phyloP scores from a whole-genome alignment of 2,329 filamentous ascomycete species.

The Pezicula neosporulosa region DNA sequence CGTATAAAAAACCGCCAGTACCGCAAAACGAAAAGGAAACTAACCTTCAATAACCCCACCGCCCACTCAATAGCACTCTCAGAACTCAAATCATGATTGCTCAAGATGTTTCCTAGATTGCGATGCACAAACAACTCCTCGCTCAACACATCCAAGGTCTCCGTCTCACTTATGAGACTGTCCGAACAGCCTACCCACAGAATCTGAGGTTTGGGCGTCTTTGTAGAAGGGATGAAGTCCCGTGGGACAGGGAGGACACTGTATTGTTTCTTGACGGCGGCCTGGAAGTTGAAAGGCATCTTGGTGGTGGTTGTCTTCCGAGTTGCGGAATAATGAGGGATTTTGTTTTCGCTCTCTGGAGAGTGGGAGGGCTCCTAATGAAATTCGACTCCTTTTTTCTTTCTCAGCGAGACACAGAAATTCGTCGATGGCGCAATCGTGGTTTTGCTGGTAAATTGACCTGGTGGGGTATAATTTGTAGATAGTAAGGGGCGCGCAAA shows the following conservation, averaged over 20 bases:
- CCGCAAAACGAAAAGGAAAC: not conserved
- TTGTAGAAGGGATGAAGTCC: not conserved
- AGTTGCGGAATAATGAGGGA: not conserved
- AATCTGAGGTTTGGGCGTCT: not conserved
- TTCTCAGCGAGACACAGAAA: too few species aligned
- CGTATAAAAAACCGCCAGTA: not conserved
- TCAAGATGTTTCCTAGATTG: conserved; percentile 63
- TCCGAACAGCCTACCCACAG: conserved; percentile 6
- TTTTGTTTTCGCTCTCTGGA: not conserved
- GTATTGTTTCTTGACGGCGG: not conserved
- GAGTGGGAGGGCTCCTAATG: not conserved
- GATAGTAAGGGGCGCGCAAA: too few species aligned
- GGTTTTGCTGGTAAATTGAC: too few species aligned
- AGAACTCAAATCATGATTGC: conserved; percentile 55
- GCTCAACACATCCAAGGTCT: not conserved
- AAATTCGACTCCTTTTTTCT: too few species aligned
- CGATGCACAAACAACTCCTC: conserved; percentile 4
- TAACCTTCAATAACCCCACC: conserved; percentile 56
- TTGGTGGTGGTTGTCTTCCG: not conserved
- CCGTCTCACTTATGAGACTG: conserved; percentile 1
- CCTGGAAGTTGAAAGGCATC: not conserved
- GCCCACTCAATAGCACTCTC: conserved; percentile 62
- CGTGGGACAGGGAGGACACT: not conserved
- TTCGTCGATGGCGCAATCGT: too few species aligned
- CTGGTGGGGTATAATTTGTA: too few species aligned